Evolutionary conservation across 306 rosid genomes (phyloP).

Genomic region (Cucurbita moschata): DNA sequence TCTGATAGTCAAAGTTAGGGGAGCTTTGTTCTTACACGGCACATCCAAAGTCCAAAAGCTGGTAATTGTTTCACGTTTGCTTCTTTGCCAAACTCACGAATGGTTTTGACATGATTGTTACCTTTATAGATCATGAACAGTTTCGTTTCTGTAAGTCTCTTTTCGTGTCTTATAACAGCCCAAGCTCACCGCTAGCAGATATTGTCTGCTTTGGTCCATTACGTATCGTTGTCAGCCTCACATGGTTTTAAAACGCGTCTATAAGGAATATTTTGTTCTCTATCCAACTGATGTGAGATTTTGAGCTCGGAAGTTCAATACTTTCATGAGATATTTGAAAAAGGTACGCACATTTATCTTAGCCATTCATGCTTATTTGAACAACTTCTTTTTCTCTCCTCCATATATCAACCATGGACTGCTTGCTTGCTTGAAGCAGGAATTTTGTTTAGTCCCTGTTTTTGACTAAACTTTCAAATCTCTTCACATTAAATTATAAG

Average conservation of each 20-base stretch:
- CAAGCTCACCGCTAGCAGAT: no score
- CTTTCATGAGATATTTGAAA: background rate
- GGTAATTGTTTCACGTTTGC: background rate
- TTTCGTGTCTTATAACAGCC: no score
- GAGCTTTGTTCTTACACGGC: slow-evolving; percentile 10
- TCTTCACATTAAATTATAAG: background rate
- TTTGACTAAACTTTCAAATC: background rate
- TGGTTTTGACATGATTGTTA: slow-evolving; percentile 5
- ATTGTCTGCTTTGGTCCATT: no score
- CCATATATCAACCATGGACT: no score
- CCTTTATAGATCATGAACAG: background rate
- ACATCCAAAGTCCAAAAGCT: background rate
- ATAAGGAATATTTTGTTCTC: no score
- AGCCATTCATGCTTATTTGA: background rate
- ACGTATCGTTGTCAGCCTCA: no score
- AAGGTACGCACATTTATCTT: background rate
- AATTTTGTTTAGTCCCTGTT: background rate
- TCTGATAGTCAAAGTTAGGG: background rate
- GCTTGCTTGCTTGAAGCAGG: background rate
- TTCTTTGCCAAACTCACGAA: slow-evolving; percentile 4
- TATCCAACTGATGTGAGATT: no score
- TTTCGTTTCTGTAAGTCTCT: no score
- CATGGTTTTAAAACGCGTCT: no score
- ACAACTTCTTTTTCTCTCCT: no score
- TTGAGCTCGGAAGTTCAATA: background rate